Evolutionary conservation across 805 yeast species (phyloP).

Genomic region (Nakazawaea peltata): DNA sequence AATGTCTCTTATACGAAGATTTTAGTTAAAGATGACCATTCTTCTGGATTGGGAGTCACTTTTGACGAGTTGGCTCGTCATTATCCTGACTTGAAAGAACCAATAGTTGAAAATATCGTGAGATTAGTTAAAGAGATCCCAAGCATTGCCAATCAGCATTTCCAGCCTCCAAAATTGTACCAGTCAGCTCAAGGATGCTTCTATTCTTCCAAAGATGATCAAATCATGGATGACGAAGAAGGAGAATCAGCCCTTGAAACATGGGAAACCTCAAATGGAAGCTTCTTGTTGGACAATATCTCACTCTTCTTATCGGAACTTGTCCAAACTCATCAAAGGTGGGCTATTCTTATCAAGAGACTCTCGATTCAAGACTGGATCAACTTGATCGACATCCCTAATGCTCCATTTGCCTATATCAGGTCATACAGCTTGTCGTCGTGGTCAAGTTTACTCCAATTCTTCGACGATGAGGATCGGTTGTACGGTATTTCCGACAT

Average conservation of each 20-base stretch:
- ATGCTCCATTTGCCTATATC: constrained; percentile 56
- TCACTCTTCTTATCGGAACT: constrained; percentile 43
- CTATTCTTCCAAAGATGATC: constrained; percentile 33
- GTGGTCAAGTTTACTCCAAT: constrained; percentile 44
- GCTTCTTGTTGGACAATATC: constrained; percentile 41
- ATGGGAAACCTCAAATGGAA: constrained; percentile 46
- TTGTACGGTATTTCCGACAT: constrained; percentile 32
- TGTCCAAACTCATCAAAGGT: constrained; percentile 41
- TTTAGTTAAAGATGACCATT: constrained; percentile 43
- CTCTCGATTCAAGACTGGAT: constrained; percentile 38
- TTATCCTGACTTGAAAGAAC: constrained; percentile 63
- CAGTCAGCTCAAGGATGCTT: constrained; percentile 30
- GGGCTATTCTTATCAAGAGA: constrained; percentile 31
- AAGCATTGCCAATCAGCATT: constrained; percentile 19
- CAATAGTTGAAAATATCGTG: constrained; percentile 41
- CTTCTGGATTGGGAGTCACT: constrained; percentile 51
- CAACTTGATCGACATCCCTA: constrained; percentile 36
- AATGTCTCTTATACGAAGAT: constrained; percentile 43
- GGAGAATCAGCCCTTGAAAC: constrained; percentile 29
- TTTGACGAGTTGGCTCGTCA: constrained; percentile 81
- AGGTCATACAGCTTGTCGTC: constrained; percentile 47
- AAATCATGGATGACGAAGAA: constrained; percentile 32
- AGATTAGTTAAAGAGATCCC: constrained; percentile 39
- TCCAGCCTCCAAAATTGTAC: constrained; percentile 37
- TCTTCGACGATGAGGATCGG: constrained; percentile 47